These are phyloP conservation scores for Pyrenochaeta sp. DNA, from an alignment of 2,329 filamentous ascomycete genomes.

Conservation along the genomic window DNA sequence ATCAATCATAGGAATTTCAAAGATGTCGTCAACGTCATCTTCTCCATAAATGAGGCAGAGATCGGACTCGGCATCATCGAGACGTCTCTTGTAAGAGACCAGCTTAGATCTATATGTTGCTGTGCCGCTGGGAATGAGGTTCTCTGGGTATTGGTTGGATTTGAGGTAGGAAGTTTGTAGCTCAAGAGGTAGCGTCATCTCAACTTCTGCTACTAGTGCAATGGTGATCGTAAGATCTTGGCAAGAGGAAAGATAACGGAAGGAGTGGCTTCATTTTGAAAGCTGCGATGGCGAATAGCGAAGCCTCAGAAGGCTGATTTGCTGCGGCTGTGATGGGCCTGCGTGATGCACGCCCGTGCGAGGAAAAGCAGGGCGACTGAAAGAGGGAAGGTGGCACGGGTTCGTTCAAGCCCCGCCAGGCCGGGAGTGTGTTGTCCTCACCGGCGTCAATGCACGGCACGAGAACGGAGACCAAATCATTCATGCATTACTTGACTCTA, in stretches of 20 bases:
- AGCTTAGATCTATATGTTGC: slow-evolving; percentile 21
- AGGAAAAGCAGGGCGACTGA: not conserved
- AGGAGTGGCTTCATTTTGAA: slow-evolving; percentile 5
- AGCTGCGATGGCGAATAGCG: slow-evolving; percentile 1
- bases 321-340: slow-evolving; percentile 2
- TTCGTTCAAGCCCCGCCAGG: not conserved
- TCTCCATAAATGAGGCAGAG: slow-evolving; percentile 16
- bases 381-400: not conserved
- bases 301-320: slow-evolving; percentile 6
- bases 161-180: slow-evolving; percentile 17
- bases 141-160: slow-evolving; percentile 20
- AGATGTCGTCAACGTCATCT: slow-evolving; percentile 12
- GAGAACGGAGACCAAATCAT: not conserved
- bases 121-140: slow-evolving; percentile 14
- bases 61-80: slow-evolving; percentile 15
- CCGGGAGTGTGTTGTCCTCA: slow-evolving; percentile 1
- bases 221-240: not conserved
- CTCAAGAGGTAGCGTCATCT: slow-evolving; percentile 5
- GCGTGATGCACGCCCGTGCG: not conserved
- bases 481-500: not conserved
- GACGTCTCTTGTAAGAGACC: slow-evolving; percentile 14
- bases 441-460: slow-evolving; percentile 3
- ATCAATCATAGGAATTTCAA: slow-evolving; percentile 26
- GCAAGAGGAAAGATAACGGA: not conserved
- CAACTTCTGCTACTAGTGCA: not conserved